Evolutionary conservation across 1,139 yeast species (phyloP), one percentile per base, ranked within the genome.

Genomic region (Scheffersomyces parashehatae): DNA sequence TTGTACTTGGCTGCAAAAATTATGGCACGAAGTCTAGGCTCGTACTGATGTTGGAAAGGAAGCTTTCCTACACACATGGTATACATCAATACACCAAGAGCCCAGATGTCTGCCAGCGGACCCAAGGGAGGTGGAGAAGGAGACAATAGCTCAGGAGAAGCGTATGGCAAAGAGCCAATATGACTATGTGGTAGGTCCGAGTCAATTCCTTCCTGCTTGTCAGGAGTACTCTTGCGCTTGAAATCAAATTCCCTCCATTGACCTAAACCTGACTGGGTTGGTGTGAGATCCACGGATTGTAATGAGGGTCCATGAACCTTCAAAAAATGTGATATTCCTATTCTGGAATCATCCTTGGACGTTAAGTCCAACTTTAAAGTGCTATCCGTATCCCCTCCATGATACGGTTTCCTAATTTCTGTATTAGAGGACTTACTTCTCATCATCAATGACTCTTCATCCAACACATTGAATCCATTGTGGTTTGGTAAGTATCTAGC

Each of bases 151-250:
- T 91, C 97, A 0, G 98, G 98, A 0, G 96, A 79, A 0, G 97
- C 96, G 60, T 89, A 91, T 0, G 97, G 97, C 33, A 91, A 70
- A 1, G 96, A 89, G 0, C 98, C 98, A 45, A 89, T 87, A 53
- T 82, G 86, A 26, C 81, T 69, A 56, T 82, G 86, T 0, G 88
- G 87, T 31, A 79, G 61, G 37, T 68, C 72, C 2, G 76, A 62
- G 43, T 70, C 76, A 28, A 67, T 57, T 2, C 59, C 62, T 14
- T 31, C 31, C n/a, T 38, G 13, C 7, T 32, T 16, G 14, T 32
- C 35, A 26, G 20, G 35, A 12, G 35, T 26, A 13, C 28, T 47
- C 35, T 46, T 51, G 15, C 47, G 43, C 38, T 52, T 54, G 39
- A 51, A 51, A 37, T 58, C 59, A 30, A 35, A 31, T 31, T 31